Percentiles rank a stretch among this genome's conserved stretches.
Conservation (phyloP, 768 basidiomycete genomes). For the Tricholoma sp. region DNA sequence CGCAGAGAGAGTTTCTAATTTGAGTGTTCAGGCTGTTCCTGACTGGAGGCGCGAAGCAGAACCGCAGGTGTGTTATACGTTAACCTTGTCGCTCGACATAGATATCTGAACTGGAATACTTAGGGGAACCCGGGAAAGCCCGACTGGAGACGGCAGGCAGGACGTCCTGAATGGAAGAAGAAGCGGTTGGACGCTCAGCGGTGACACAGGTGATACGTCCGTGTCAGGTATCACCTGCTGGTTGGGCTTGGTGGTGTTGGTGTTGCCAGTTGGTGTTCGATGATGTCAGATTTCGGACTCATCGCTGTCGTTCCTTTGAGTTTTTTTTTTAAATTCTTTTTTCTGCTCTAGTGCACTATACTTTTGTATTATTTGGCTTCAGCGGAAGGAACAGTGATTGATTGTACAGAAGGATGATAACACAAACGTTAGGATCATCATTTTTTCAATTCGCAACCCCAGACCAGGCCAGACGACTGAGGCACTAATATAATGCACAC, state of each 20-base stretch:
- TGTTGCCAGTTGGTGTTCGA: background rate
- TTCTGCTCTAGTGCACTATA: background rate
- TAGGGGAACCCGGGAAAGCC: background rate
- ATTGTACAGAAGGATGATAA: background rate
- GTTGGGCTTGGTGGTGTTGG: background rate
- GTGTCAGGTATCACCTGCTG: background rate
- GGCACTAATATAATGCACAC: background rate
- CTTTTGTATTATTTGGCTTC: background rate
- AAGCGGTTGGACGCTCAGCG: background rate
- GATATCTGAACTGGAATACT: no score
- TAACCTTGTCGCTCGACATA: background rate
- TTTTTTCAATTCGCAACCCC: background rate
- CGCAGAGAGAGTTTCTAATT: no score
- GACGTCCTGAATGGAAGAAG: background rate
- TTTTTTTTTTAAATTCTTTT: background rate
- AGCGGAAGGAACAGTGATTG: background rate
- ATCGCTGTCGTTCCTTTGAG: background rate
- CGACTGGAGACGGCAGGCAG: slow-evolving; percentile 18
- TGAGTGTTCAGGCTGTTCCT: no score
- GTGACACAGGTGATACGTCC: background rate
- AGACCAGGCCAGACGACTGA: background rate
- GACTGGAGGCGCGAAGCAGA: slow-evolving; percentile 4
- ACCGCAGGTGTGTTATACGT: background rate
- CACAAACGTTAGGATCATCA: background rate
- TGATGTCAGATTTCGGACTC: background rate